phyloP scores from a whole-genome alignment of 352 stramenopile species.

The Phytopythium helicoides region DNA sequence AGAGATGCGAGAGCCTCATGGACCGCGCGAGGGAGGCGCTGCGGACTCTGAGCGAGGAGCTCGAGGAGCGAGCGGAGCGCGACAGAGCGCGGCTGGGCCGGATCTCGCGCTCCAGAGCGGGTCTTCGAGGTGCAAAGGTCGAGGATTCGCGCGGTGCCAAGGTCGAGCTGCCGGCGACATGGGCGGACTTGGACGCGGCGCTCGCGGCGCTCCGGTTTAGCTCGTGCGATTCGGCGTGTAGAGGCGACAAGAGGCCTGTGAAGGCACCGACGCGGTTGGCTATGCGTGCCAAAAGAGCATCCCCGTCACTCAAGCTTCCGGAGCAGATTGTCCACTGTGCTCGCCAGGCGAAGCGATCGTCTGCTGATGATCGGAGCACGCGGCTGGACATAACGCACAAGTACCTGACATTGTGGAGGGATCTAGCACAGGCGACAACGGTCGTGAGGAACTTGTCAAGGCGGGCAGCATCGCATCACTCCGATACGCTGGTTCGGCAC shows the following conservation, averaged over 20 bases:
- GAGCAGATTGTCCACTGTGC: constrained; percentile 2
- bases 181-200: constrained; percentile 1
- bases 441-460: not conserved
- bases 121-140: not conserved
- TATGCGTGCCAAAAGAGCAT: no score
- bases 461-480: not conserved
- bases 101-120: not conserved
- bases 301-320: not conserved
- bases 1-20: not conserved
- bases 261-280: no score
- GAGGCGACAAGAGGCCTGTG: no score
- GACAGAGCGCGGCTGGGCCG: not conserved
- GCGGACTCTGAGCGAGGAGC: not conserved
- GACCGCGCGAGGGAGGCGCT: no score
- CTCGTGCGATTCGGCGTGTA: not conserved
- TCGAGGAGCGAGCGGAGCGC: not conserved
- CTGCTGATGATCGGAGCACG: not conserved
- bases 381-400: constrained; percentile 1
- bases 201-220: not conserved
- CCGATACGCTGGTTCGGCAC: not conserved
- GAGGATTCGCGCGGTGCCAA: no score
- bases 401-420: constrained; percentile 2
- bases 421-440: not conserved
- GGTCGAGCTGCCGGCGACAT: not conserved
- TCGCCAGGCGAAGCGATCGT: no score